A percentile compares a stretch with the other conserved stretches of the same genome.
phyloP scores from a whole-genome alignment of 2,329 filamentous ascomycete species.

The Hypoxylon rubiginosum region DNA sequence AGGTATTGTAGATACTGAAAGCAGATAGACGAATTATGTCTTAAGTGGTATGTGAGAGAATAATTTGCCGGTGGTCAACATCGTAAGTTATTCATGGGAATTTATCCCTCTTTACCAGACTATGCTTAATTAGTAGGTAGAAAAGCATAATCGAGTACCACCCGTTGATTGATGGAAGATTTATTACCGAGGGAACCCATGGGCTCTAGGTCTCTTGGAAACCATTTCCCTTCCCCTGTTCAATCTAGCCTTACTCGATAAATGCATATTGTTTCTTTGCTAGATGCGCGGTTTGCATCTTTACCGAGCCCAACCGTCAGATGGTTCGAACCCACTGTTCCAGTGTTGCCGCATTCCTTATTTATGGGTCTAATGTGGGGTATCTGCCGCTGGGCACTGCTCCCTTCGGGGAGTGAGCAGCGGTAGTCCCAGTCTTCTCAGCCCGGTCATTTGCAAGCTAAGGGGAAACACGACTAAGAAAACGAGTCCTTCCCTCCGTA shows the following conservation, averaged over 20 bases:
- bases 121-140: too few species aligned
- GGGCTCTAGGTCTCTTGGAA: neutral
- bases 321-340: neutral
- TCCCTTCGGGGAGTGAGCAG: constrained; percentile 34
- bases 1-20: too few species aligned
- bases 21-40: neutral
- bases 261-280: constrained; percentile 15
- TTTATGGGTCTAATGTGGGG: constrained; percentile 35
- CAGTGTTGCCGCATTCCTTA: constrained; percentile 30
- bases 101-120: neutral
- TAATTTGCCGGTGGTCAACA: neutral
- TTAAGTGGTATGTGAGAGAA: neutral
- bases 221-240: neutral
- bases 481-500: constrained; percentile 26
- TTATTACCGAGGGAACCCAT: constrained; percentile 11
- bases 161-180: constrained; percentile 35
- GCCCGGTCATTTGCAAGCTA: constrained; percentile 25
- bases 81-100: neutral
- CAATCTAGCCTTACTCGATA: constrained; percentile 10
- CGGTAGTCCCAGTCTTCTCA: constrained; percentile 12
- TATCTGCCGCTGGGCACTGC: constrained; percentile 23
- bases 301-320: constrained; percentile 21
- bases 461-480: constrained; percentile 16
- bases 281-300: constrained; percentile 23
- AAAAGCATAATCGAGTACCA: too few species aligned